A percentile compares a stretch with the other conserved stretches of the same genome.
phyloP scores from a whole-genome alignment of 495 filamentous ascomycete species.

The Xylaria nigripes region DNA sequence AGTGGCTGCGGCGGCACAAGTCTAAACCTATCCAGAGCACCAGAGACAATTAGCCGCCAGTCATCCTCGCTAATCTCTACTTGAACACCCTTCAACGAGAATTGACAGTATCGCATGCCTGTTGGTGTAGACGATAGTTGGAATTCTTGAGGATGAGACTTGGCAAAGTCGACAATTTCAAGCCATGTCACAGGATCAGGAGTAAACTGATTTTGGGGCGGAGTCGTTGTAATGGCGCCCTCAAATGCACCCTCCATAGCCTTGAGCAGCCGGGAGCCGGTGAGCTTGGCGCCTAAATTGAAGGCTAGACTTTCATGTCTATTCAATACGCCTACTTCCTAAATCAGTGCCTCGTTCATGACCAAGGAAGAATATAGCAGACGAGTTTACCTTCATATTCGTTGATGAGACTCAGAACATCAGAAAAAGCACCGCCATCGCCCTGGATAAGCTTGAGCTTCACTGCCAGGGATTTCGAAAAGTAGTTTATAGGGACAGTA shows the following conservation, averaged over 20 bases:
- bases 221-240: slow-evolving; percentile 60
- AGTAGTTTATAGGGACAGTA: slow-evolving; percentile 73
- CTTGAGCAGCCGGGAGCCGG: slow-evolving; percentile 74
- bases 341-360: slow-evolving; percentile 2
- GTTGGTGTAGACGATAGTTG: slow-evolving; percentile 59
- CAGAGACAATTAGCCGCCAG: slow-evolving; percentile 70
- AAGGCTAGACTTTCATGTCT: slow-evolving; percentile 79
- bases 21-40: slow-evolving; percentile 75
- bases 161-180: slow-evolving; percentile 78
- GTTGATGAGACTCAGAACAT: slow-evolving; percentile 55
- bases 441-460: slow-evolving; percentile 40
- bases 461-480: slow-evolving; percentile 35
- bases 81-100: slow-evolving; percentile 68
- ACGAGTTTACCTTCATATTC: slow-evolving; percentile 56
- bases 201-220: slow-evolving; percentile 35
- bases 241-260: slow-evolving; percentile 82
- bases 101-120: slow-evolving; percentile 60
- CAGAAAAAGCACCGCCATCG: slow-evolving; percentile 36
- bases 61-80: slow-evolving; percentile 87
- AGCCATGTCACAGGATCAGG: slow-evolving; percentile 66
- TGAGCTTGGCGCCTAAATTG: slow-evolving; percentile 74
- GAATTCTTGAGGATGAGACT: slow-evolving; percentile 72
- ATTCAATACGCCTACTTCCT: slow-evolving; percentile 56
- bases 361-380: background rate
- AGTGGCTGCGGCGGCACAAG: slow-evolving; percentile 63